Base-by-base conservation (phyloP, 1,284 basidiomycete genomes). In the Irpex sp. region DNA sequence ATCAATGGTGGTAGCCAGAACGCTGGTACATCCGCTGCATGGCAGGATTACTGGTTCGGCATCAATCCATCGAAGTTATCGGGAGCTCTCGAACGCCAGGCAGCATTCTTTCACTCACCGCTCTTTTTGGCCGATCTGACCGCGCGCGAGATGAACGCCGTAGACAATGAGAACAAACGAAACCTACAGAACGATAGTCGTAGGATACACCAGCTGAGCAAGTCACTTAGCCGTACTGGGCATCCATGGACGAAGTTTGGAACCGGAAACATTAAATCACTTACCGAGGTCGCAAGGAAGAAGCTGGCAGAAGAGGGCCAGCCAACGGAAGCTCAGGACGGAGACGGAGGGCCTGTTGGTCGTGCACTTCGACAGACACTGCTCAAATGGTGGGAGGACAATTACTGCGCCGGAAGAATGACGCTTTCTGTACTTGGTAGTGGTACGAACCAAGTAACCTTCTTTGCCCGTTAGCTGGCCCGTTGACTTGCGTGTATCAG, bases 141-240 rank as follows among this genome's bases (percentile, higher is more conserved):
- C 5, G 82, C 86, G 68, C 78, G 88, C 48, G 88, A 91, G 74
- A 83, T 89, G 71, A 82, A 87, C 61, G 88, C 88, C 5, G 88
- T 91, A 36, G 85, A 90, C 70, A 85, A 84, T 37, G 88, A 91
- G 72, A 84, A 88, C 79, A 86, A 85, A 76, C 87, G 89, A 75
- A 90, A 90, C 71, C 70, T 86, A 17, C 87, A 88, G 75, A 80
- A 78, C 59, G 88, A 89, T 74, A 75, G 78, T 65, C 85, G 87
- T 80, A 79, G 88, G 5, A 75, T 85, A 56, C 83, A 83, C 73
- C 88, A 90, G 74, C 78, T 91, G 37, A 82, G 83, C 68, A 90
- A 89, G 76, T 76, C 75, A 21, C 76, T 88, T 19, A 81, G 65
- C 56, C 72, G 75, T 31, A 75, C 77, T 0, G 78, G 79, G 1